Evolutionary conservation across 371 early-diverging fungal genomes (phyloP).

Genomic region (Blyttiomyces sp.): DNA sequence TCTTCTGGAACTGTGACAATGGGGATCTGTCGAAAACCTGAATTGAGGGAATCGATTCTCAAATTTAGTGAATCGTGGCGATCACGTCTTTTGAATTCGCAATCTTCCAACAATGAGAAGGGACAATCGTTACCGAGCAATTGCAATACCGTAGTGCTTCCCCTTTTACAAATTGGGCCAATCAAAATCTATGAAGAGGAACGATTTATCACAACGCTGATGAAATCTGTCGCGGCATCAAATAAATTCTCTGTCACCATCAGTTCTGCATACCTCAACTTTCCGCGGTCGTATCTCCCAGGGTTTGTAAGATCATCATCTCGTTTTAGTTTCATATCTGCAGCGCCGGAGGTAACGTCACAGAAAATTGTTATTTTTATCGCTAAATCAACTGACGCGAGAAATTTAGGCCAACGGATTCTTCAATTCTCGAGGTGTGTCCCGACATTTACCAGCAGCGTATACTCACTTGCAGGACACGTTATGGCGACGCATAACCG

Average conservation of each 20-base stretch:
- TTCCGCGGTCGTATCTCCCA: background rate
- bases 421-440: conserved; percentile 80
- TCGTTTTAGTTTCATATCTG: conserved; percentile 43
- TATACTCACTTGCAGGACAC: conserved; percentile 76
- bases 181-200: conserved; percentile 81
- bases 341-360: conserved; percentile 75
- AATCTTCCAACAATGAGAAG: too few relatives aligned
- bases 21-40: too few relatives aligned
- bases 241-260: conserved; percentile 51
- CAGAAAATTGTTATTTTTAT: background rate
- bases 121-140: too few relatives aligned
- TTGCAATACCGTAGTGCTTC: conserved; percentile 72
- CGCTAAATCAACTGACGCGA: background rate
- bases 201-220: conserved; percentile 52
- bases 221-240: conserved; percentile 32
- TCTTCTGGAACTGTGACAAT: too few relatives aligned
- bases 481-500: conserved; percentile 42
- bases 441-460: conserved; percentile 81
- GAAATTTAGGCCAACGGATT: conserved; percentile 85
- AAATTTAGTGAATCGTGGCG: too few relatives aligned
- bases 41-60: too few relatives aligned
- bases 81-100: too few relatives aligned
- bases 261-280: conserved; percentile 94
- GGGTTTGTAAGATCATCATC: conserved; percentile 46
- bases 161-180: conserved; percentile 85